phyloP scores from a whole-genome alignment of 2,329 filamentous ascomycete genomes.

The Ophiostoma australiae region DNA sequence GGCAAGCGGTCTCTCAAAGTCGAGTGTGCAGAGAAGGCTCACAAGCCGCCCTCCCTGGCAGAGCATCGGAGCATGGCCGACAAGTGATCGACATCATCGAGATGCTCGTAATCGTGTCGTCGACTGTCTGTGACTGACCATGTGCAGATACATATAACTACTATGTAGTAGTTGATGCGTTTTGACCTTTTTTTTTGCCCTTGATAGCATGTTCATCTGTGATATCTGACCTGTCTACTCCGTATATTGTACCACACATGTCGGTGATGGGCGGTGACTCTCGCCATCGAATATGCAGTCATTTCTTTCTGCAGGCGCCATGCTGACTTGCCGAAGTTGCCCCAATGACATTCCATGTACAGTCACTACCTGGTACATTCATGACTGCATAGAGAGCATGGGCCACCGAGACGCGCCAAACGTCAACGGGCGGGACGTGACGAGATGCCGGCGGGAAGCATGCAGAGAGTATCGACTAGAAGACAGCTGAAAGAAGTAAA shows the following conservation, averaged over 20 bases:
- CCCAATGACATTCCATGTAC: no score
- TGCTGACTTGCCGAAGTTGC: neutral
- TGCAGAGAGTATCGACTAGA: neutral
- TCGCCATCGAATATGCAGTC: neutral
- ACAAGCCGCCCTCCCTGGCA: neutral
- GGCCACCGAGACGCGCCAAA: neutral
- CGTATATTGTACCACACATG: no score
- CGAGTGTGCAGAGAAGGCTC: neutral
- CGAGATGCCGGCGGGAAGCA: neutral
- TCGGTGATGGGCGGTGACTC: neutral
- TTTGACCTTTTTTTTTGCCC: neutral
- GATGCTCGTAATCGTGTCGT: neutral
- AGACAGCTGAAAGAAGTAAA: neutral
- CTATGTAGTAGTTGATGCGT: neutral
- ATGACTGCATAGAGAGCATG: neutral
- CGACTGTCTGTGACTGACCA: neutral
- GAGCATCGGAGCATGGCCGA: neutral
- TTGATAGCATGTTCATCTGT: neutral
- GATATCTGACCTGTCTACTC: neutral
- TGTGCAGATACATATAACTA: no score
- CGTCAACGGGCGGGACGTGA: conserved; percentile 1
- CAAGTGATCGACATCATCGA: neutral
- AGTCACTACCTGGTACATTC: no score
- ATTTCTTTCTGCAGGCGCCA: neutral
- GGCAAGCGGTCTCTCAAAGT: neutral